Evolutionary conservation across 768 basidiomycete genomes (phyloP).

Genomic region (Kwoniella sp.): DNA sequence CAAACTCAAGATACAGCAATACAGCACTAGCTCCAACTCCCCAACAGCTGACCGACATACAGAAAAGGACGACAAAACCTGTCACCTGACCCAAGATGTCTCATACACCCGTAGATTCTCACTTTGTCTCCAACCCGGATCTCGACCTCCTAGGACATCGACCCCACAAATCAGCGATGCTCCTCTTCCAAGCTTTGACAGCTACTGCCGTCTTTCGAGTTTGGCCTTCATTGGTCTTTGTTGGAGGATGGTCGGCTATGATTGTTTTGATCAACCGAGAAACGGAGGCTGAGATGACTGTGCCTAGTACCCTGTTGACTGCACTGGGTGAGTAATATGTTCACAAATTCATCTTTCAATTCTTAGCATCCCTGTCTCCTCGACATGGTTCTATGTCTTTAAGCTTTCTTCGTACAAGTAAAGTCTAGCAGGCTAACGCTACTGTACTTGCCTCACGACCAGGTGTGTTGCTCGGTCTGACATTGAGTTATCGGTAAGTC

Average conservation of each 20-base stretch:
- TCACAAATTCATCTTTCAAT: too few relatives aligned
- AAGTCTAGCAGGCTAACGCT: too few relatives aligned
- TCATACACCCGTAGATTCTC: constrained; percentile 28
- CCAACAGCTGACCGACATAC: too few relatives aligned
- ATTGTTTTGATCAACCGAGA: constrained; percentile 36
- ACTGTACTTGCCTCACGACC: too few relatives aligned
- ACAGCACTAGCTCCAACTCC: neutral
- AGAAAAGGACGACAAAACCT: too few relatives aligned
- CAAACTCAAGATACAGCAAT: too few relatives aligned
- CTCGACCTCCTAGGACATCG: constrained; percentile 26
- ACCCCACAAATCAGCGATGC: constrained; percentile 29
- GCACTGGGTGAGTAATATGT: constrained; percentile 33
- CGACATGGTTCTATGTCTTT: too few relatives aligned
- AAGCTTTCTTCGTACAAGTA: too few relatives aligned
- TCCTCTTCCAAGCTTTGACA: constrained; percentile 34
- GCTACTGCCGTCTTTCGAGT: constrained; percentile 42
- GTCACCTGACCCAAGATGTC: constrained; percentile 16
- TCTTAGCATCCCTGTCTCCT: too few relatives aligned
- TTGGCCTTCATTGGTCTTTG: constrained; percentile 45
- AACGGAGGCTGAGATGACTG: constrained; percentile 38
- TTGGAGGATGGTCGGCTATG: constrained; percentile 42
- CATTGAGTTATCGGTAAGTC: constrained; percentile 44
- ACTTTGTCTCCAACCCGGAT: constrained; percentile 30
- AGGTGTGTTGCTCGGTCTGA: constrained; percentile 52
- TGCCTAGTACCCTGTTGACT: constrained; percentile 48